Evolutionary conservation across 2,329 filamentous ascomycete species (phyloP).

Genomic region (Penicillium psychrosexuale): DNA sequence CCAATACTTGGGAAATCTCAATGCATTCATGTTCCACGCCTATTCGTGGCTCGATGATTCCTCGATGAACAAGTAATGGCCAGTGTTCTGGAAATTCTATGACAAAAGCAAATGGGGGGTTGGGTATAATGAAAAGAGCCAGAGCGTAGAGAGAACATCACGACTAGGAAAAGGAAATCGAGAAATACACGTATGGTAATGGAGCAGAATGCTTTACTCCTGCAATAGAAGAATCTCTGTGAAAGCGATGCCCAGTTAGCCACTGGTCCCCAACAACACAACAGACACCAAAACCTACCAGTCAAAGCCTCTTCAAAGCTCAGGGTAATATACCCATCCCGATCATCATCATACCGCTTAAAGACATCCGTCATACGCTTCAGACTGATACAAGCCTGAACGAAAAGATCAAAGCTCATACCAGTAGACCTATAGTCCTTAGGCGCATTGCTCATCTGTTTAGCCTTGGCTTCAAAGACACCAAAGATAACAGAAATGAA

Average conservation of each 20-base stretch:
- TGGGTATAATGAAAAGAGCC: constrained; percentile 10
- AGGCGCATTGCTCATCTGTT: constrained; percentile 40
- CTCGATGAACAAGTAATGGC: constrained; percentile 1
- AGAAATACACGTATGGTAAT: neutral
- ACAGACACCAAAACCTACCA: constrained; percentile 39
- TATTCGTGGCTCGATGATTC: neutral
- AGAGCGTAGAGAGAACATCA: constrained; percentile 2
- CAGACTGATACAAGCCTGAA: constrained; percentile 92
- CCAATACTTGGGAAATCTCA: neutral
- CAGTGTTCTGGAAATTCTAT: constrained; percentile 1
- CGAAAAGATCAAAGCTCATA: constrained; percentile 93
- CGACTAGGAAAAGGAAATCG: neutral
- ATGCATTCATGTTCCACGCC: neutral
- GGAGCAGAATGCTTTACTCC: constrained; percentile 25
- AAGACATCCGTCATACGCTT: constrained; percentile 99
- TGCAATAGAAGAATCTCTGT: constrained; percentile 38
- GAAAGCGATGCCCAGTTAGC: constrained; percentile 1
- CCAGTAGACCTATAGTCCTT: constrained; percentile 47
- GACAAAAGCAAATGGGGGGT: neutral
- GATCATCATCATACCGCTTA: constrained; percentile 96
- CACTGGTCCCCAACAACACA: neutral
- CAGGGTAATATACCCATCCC: constrained; percentile 85
- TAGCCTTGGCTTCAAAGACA: constrained; percentile 69
- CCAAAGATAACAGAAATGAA: constrained; percentile 84
- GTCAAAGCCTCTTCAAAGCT: constrained; percentile 79